Percentiles rank a stretch among this genome's conserved stretches.
phyloP scores from a whole-genome alignment of 805 yeast genomes.

The Yarrowia sp. region DNA sequence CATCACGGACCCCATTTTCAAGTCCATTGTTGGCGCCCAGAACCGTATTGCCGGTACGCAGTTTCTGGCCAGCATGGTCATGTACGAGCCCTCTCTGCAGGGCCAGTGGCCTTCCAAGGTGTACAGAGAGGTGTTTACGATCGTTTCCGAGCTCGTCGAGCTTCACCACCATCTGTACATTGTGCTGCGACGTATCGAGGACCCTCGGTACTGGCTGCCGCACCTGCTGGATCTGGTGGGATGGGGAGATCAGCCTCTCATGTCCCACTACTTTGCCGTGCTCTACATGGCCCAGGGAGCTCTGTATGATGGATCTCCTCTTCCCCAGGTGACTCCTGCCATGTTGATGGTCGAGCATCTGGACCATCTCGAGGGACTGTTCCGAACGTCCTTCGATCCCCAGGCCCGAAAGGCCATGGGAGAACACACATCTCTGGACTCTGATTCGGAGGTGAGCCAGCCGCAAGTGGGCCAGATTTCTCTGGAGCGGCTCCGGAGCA shows the following conservation, averaged over 20 bases:
- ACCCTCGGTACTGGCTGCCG: slow-evolving; percentile 33
- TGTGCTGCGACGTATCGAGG: slow-evolving; percentile 35
- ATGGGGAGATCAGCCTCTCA: slow-evolving; percentile 36
- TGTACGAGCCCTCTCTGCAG: slow-evolving; percentile 40
- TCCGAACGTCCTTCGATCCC: not conserved
- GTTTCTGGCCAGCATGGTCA: not conserved
- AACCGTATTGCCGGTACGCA: slow-evolving; percentile 28
- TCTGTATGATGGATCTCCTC: slow-evolving; percentile 35
- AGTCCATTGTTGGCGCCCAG: slow-evolving; percentile 28
- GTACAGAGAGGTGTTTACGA: slow-evolving; percentile 35
- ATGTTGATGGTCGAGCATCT: slow-evolving; percentile 32
- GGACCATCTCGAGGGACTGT: not conserved
- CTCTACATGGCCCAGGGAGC: slow-evolving; percentile 39
- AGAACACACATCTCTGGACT: not conserved
- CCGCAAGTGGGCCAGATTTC: not conserved
- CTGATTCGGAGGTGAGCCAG: not conserved
- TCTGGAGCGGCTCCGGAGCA: slow-evolving; percentile 24
- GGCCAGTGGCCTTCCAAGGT: slow-evolving; percentile 40
- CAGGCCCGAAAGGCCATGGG: slow-evolving; percentile 11
- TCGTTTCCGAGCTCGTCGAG: slow-evolving; percentile 34
- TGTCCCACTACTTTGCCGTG: slow-evolving; percentile 36
- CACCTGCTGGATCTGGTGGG: slow-evolving; percentile 35
- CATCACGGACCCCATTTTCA: slow-evolving; percentile 33
- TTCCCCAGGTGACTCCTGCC: slow-evolving; percentile 40
- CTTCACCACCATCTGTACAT: slow-evolving; percentile 35